A percentile compares a stretch with the other conserved stretches of the same genome.
Conservation (phyloP, 2,329 filamentous ascomycete species). For the Paraconiothyrium brasiliense region DNA sequence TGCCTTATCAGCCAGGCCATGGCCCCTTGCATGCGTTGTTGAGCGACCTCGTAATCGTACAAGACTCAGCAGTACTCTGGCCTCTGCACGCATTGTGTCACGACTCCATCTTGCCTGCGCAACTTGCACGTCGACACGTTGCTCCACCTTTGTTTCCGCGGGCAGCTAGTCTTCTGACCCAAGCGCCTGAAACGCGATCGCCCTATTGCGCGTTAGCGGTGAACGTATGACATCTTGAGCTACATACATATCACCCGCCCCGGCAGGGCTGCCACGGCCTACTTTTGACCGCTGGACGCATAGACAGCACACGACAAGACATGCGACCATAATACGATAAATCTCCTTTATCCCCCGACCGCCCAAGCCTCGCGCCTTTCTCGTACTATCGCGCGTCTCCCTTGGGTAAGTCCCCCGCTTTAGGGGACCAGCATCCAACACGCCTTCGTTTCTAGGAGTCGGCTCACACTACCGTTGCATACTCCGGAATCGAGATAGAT, state of each 20-base stretch:
- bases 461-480: slow-evolving; percentile 17
- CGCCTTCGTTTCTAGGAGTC: too few relatives aligned
- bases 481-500: slow-evolving; percentile 20
- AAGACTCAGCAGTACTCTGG: neutral
- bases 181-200: slow-evolving; percentile 18
- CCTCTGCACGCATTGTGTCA: neutral
- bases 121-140: slow-evolving; percentile 9
- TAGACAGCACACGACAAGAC: slow-evolving; percentile 29
- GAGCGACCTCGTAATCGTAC: neutral
- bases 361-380: neutral
- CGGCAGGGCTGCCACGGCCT: slow-evolving; percentile 8
- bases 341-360: neutral
- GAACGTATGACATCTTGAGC: slow-evolving; percentile 17
- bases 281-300: slow-evolving; percentile 29
- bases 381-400: neutral
- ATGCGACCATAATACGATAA: slow-evolving; percentile 22
- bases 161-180: slow-evolving; percentile 20
- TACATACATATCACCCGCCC: slow-evolving; percentile 14
- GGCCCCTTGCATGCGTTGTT: neutral
- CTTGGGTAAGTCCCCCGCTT: slow-evolving; percentile 1
- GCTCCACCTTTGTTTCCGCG: slow-evolving; percentile 25
- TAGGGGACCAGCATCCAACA: neutral
- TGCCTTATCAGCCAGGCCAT: slow-evolving; percentile 7
- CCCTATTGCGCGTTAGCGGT: slow-evolving; percentile 18
- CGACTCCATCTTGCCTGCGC: neutral